Percentiles rank a stretch among this genome's conserved stretches.
These are phyloP conservation scores for Claviceps digitariae DNA, from an alignment of 2,329 filamentous ascomycete species.

Conservation along the genomic window DNA sequence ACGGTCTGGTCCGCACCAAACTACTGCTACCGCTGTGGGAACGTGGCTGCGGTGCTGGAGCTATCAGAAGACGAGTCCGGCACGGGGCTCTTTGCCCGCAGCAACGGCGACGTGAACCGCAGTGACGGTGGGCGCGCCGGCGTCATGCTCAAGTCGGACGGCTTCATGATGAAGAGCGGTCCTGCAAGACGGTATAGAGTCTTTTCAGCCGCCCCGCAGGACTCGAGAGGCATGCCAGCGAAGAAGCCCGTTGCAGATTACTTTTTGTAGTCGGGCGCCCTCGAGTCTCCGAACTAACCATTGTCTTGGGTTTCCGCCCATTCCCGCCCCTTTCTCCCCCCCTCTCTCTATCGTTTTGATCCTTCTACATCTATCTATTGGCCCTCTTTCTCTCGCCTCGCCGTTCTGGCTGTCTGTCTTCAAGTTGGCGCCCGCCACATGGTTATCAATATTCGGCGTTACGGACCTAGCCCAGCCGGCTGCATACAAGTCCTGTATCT, in stretches of 20 bases:
- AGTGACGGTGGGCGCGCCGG: conserved; percentile 38
- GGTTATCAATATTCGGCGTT: too few relatives aligned
- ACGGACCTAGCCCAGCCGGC: too few relatives aligned
- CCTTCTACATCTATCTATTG: too few relatives aligned
- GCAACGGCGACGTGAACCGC: conserved; percentile 54
- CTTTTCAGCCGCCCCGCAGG: conserved; percentile 93
- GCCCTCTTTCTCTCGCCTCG: too few relatives aligned
- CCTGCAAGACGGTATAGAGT: conserved; percentile 86
- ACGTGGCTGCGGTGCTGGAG: conserved; percentile 90
- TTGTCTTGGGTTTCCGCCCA: neutral
- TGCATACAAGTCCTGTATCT: too few relatives aligned
- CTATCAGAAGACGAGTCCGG: conserved; percentile 78
- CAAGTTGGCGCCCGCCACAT: too few relatives aligned
- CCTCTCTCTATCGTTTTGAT: neutral
- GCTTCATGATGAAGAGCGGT: conserved; percentile 38
- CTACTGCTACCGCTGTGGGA: conserved; percentile 92
- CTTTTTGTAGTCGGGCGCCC: conserved; percentile 50
- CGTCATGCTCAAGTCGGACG: conserved; percentile 33
- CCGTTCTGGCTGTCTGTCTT: too few relatives aligned
- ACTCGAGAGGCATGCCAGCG: conserved; percentile 91
- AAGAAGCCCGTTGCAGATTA: conserved; percentile 98
- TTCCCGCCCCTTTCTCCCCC: neutral
- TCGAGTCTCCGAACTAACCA: neutral
- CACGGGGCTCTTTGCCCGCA: conserved; percentile 53
- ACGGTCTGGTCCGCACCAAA: conserved; percentile 98